These are phyloP conservation scores for Phytophthora idaei DNA, from an alignment of 352 stramenopile genomes.

Conservation along the genomic window DNA sequence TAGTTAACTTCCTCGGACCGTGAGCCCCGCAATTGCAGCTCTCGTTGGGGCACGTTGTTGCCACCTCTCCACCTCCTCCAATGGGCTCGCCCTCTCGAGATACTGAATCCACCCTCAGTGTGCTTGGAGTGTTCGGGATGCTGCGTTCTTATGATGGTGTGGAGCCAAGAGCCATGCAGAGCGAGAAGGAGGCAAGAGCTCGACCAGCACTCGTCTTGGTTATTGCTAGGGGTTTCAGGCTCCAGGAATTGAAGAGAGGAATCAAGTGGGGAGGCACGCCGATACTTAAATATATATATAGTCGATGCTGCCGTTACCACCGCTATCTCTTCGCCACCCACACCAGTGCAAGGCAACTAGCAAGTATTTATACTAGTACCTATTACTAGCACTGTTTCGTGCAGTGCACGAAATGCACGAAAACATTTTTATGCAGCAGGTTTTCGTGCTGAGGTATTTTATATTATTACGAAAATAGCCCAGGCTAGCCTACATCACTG, in stretches of 20 bases:
- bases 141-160: constrained; percentile 10
- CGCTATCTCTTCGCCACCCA: constrained; percentile 4
- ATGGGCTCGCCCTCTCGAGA: constrained; percentile 17
- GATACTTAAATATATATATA: constrained; percentile 23
- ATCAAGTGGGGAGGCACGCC: constrained; percentile 8
- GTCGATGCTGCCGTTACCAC: constrained; percentile 20
- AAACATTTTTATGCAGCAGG: too few species aligned
- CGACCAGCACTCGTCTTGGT: constrained; percentile 8
- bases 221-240: constrained; percentile 28
- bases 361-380: constrained; percentile 17
- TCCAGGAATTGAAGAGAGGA: constrained; percentile 11
- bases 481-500: too few species aligned
- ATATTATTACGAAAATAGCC: too few species aligned
- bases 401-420: too few species aligned
- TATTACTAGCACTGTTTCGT: too few species aligned
- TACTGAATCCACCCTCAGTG: constrained; percentile 22
- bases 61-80: constrained; percentile 11
- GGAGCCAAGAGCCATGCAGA: constrained; percentile 26
- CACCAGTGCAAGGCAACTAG: too few species aligned
- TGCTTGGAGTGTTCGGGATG: constrained; percentile 20
- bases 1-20: constrained; percentile 37
- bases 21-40: constrained; percentile 22
- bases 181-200: constrained; percentile 1
- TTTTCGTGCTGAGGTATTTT: too few species aligned
- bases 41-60: constrained; percentile 10